These are phyloP conservation scores for Cercospora zeina DNA, from an alignment of 2,329 filamentous ascomycete genomes.

Conservation along the genomic window DNA sequence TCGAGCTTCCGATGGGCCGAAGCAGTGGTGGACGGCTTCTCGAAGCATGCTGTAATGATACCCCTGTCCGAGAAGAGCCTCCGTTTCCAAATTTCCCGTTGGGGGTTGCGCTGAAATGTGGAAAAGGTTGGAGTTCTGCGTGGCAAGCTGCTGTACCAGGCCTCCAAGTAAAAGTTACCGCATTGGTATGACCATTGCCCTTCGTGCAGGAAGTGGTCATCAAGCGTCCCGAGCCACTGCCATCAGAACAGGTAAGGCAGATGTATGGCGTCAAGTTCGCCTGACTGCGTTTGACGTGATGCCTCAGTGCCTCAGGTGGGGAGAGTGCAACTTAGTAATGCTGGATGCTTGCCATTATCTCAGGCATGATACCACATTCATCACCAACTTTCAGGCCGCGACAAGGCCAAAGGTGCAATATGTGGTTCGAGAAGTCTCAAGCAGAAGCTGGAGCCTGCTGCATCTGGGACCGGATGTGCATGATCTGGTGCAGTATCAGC, in stretches of 20 bases:
- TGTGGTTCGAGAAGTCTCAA: not conserved
- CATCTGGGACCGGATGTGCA: slow-evolving; percentile 46
- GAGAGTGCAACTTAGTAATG: too few relatives aligned
- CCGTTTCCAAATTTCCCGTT: not conserved
- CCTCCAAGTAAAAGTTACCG: too few relatives aligned
- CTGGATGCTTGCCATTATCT: not conserved
- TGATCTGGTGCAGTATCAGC: slow-evolving; percentile 13
- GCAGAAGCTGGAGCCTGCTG: slow-evolving; percentile 36
- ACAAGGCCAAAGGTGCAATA: not conserved
- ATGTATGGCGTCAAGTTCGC: too few relatives aligned
- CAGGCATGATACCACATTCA: not conserved
- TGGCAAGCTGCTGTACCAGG: not conserved
- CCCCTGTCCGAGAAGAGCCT: not conserved
- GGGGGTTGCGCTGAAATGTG: not conserved
- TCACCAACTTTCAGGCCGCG: not conserved
- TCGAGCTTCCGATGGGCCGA: not conserved
- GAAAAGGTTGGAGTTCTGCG: too few relatives aligned
- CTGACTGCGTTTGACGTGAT: too few relatives aligned
- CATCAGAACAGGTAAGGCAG: too few relatives aligned
- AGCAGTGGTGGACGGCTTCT: not conserved
- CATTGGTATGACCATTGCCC: too few relatives aligned
- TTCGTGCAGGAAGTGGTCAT: too few relatives aligned
- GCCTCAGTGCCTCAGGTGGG: too few relatives aligned
- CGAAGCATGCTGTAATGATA: not conserved
- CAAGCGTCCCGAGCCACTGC: too few relatives aligned